These are phyloP conservation scores for Yamadazyma oceani DNA, from an alignment of 1,139 yeast species.

Conservation along the genomic window DNA sequence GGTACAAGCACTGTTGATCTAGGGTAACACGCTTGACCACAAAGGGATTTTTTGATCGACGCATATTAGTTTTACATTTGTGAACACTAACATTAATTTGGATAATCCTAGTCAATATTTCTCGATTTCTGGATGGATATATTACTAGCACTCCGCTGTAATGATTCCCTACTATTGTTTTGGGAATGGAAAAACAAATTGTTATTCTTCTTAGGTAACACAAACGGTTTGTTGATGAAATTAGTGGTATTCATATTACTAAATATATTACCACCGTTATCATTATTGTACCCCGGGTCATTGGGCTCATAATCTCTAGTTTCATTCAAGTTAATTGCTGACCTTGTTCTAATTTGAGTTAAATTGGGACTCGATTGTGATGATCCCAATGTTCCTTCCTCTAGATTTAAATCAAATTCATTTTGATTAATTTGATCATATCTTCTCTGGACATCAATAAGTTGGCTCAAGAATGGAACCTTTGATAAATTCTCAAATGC, in stretches of 20 bases:
- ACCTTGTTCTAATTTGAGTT: conserved; percentile 41
- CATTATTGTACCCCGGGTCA: conserved; percentile 1
- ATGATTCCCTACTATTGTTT: conserved; percentile 30
- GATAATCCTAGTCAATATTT: conserved; percentile 2
- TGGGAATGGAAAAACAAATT: conserved; percentile 19
- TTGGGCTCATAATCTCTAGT: conserved; percentile 10
- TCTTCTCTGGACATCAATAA: conserved; percentile 14
- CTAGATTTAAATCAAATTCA: conserved; percentile 26
- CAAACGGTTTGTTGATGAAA: conserved; percentile 39
- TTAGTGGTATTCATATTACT: conserved; percentile 19
- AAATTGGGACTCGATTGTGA: conserved; percentile 20
- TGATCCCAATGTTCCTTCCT: conserved; percentile 31
- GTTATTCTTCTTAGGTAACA: conserved; percentile 27
- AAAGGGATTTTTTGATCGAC: too few relatives aligned
- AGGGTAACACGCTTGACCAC: too few relatives aligned
- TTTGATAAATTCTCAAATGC: conserved; percentile 15
- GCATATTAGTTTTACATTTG: too few relatives aligned
- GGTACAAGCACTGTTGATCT: too few relatives aligned
- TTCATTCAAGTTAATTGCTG: conserved; percentile 36
- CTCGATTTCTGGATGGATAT: conserved; percentile 17
- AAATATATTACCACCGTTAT: conserved; percentile 7
- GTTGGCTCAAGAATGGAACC: conserved; percentile 19
- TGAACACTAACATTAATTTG: neutral
- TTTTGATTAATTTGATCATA: conserved; percentile 18
- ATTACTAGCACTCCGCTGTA: conserved; percentile 24